Evolutionary conservation across 139 green algal species (phyloP).

Genomic region (Volvox reticuliferus): DNA sequence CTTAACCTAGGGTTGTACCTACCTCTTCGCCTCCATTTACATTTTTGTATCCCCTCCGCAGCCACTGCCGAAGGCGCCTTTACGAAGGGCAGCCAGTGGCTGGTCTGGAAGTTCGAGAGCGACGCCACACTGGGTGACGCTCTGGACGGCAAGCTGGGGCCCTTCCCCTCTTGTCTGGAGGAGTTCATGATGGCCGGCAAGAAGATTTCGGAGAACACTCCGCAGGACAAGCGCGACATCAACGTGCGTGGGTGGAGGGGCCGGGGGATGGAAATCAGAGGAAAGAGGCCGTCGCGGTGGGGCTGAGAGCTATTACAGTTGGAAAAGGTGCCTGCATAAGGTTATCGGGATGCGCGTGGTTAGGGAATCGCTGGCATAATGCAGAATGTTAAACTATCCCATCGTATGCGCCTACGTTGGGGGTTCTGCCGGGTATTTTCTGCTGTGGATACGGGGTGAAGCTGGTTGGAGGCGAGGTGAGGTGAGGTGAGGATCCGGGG

Average conservation of each 20-base stretch:
- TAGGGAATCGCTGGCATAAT: no score
- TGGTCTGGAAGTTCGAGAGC: constrained; percentile 93
- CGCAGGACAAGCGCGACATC: constrained; percentile 48
- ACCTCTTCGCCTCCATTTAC: neutral
- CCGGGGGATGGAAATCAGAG: no score
- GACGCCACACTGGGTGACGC: constrained; percentile 90
- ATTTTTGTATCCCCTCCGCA: constrained; percentile 45
- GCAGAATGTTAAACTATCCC: no score
- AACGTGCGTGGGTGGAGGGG: neutral
- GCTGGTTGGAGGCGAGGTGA: no score
- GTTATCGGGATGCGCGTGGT: no score
- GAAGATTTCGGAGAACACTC: neutral
- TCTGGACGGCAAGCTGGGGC: constrained; percentile 76
- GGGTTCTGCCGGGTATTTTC: no score
- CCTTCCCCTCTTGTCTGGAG: constrained; percentile 77
- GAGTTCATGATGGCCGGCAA: constrained; percentile 65
- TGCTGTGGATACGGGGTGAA: no score
- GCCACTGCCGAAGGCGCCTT: constrained; percentile 70
- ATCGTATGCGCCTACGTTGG: no score
- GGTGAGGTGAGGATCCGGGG: no score
- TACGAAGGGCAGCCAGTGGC: constrained; percentile 86
- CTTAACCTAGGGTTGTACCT: neutral
- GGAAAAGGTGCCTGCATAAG: no score
- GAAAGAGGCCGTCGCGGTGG: no score
- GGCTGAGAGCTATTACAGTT: no score